These are phyloP conservation scores for Colletotrichum sp. DNA, from an alignment of 2,329 filamentous ascomycete genomes.

Conservation along the genomic window DNA sequence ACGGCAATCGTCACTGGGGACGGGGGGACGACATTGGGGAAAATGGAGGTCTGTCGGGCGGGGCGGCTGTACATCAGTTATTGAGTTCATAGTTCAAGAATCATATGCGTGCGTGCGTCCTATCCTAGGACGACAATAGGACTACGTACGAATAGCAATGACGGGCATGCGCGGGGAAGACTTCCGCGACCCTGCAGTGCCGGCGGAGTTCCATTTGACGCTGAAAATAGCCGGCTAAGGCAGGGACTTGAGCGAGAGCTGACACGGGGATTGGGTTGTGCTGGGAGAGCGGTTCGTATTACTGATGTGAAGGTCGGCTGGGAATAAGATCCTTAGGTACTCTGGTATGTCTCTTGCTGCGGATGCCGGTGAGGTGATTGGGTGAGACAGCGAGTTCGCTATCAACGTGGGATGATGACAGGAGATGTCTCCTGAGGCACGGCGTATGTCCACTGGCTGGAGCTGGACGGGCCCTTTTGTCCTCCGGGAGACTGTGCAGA, in stretches of 20 bases:
- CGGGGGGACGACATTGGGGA: not conserved
- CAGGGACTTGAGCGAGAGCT: not conserved
- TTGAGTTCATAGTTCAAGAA: not conserved
- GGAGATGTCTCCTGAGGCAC: not conserved
- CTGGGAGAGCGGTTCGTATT: slow-evolving; percentile 12
- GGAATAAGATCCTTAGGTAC: not conserved
- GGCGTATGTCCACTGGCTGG: not conserved
- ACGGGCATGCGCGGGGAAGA: not conserved
- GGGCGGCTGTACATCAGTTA: not conserved
- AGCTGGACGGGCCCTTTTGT: not conserved
- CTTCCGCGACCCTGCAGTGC: not conserved
- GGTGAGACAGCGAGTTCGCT: not conserved
- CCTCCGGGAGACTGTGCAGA: not conserved
- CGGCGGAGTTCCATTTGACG: not conserved
- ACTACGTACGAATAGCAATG: not conserved
- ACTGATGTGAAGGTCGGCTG: not conserved
- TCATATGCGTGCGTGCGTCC: not conserved
- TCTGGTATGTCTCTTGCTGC: not conserved
- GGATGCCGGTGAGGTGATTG: not conserved
- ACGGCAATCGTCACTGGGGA: not conserved
- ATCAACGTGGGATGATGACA: not conserved
- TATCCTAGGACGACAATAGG: not conserved
- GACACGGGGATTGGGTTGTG: not conserved
- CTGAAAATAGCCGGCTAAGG: slow-evolving; percentile 12
- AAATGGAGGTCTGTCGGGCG: not conserved